phyloP scores from a whole-genome alignment of 805 yeast species.

The Yarrowia keelungensis region DNA sequence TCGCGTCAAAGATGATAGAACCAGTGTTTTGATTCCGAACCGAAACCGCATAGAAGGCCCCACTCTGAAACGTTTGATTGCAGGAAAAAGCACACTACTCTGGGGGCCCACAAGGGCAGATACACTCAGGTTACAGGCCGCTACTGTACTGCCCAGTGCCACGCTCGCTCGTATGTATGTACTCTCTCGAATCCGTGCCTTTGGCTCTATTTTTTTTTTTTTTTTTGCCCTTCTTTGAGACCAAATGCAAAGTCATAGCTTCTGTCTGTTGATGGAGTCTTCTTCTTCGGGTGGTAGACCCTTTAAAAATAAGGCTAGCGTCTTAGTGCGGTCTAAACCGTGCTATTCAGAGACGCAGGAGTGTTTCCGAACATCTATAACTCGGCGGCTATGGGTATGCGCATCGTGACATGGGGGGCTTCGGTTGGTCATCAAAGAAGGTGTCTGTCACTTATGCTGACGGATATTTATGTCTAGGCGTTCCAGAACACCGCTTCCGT shows the following conservation, averaged over 20 bases:
- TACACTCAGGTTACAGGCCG: too few species aligned
- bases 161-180: too few species aligned
- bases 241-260: neutral
- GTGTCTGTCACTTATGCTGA: neutral
- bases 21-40: neutral
- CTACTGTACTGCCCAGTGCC: too few species aligned
- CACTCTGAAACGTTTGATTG: too few species aligned
- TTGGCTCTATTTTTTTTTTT: too few species aligned
- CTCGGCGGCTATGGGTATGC: slow-evolving; percentile 23
- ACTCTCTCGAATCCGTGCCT: too few species aligned
- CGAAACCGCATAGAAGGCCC: too few species aligned
- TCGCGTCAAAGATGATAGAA: neutral
- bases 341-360: slow-evolving; percentile 14
- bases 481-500: slow-evolving; percentile 4
- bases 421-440: too few species aligned
- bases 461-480: neutral
- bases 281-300: slow-evolving; percentile 21
- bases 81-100: too few species aligned
- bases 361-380: slow-evolving; percentile 22
- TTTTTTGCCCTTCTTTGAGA: neutral
- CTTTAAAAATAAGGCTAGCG: slow-evolving; percentile 10
- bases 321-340: neutral
- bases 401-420: slow-evolving; percentile 14
- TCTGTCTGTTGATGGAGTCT: neutral
- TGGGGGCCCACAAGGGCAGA: too few species aligned